Evolutionary conservation across 768 basidiomycete species (phyloP).

Genomic region (Hygrophorus pudorinus): DNA sequence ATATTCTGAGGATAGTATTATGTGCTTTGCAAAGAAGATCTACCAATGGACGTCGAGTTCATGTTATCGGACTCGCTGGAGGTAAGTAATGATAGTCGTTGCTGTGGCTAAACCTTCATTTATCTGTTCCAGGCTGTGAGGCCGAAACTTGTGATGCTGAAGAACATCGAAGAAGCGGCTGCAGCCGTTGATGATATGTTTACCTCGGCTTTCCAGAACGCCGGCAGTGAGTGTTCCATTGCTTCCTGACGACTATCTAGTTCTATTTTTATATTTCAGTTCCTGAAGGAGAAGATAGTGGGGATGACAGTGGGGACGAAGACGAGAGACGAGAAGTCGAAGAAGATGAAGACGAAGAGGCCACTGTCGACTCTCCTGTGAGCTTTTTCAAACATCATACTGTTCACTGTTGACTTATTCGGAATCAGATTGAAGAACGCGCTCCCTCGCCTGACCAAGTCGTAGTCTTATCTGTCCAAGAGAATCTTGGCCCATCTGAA

Average conservation of each 20-base stretch:
- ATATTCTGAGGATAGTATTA: constrained; percentile 48
- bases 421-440: constrained; percentile 47
- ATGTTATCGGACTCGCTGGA: constrained; percentile 94
- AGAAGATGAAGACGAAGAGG: constrained; percentile 60
- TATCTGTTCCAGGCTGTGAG: constrained; percentile 56
- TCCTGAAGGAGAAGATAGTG: constrained; percentile 39
- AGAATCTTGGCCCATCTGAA: constrained; percentile 72
- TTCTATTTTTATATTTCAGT: constrained; percentile 11
- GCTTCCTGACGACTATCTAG: not conserved
- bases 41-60: constrained; percentile 98
- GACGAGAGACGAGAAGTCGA: constrained; percentile 37
- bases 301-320: constrained; percentile 60
- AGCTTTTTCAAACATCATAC: constrained; percentile 12
- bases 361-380: constrained; percentile 51
- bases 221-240: constrained; percentile 34
- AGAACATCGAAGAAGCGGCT: constrained; percentile 80
- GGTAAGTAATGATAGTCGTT: constrained; percentile 35
- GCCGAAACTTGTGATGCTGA: constrained; percentile 63
- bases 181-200: constrained; percentile 87
- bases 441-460: constrained; percentile 78
- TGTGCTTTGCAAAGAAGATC: constrained; percentile 72
- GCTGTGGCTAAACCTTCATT: constrained; percentile 1
- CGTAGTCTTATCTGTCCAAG: constrained; percentile 61
- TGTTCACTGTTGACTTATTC: not conserved
- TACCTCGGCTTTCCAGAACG: constrained; percentile 49